Evolutionary conservation across 2,329 filamentous ascomycete genomes (phyloP).

Genomic region (Verticillium isaacii): DNA sequence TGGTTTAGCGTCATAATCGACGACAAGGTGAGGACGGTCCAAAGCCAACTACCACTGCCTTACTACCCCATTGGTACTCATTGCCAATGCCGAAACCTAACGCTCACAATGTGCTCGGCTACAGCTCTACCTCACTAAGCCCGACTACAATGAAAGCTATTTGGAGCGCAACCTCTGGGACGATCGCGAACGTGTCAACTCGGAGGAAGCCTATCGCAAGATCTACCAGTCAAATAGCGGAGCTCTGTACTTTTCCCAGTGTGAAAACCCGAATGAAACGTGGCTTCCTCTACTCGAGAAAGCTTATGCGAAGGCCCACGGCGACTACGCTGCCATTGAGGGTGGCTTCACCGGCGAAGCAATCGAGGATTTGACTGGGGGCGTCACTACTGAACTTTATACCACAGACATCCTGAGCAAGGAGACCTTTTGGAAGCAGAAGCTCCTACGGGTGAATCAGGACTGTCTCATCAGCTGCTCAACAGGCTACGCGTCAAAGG

Average conservation of each 20-base stretch:
- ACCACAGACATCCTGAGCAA: slow-evolving; percentile 68
- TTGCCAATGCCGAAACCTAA: neutral
- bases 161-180: slow-evolving; percentile 39
- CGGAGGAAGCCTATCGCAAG: slow-evolving; percentile 58
- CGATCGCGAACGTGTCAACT: slow-evolving; percentile 42
- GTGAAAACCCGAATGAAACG: slow-evolving; percentile 69
- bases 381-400: slow-evolving; percentile 62
- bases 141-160: slow-evolving; percentile 56
- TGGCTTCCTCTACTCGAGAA: slow-evolving; percentile 79
- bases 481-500: slow-evolving; percentile 42
- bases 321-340: slow-evolving; percentile 70
- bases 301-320: slow-evolving; percentile 76
- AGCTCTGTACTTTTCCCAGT: slow-evolving; percentile 73
- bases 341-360: slow-evolving; percentile 63
- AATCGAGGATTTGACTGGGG: slow-evolving; percentile 58
- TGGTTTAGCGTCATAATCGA: slow-evolving; percentile 60
- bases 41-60: neutral
- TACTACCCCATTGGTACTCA: neutral
- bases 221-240: slow-evolving; percentile 70
- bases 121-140: slow-evolving; percentile 48
- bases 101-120: neutral
- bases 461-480: slow-evolving; percentile 67
- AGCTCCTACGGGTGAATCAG: slow-evolving; percentile 72
- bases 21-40: slow-evolving; percentile 36
- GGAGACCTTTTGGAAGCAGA: slow-evolving; percentile 67